Evolutionary conservation across 257 asterid species (phyloP).

Genomic region (Cynanchum wilfordii): DNA sequence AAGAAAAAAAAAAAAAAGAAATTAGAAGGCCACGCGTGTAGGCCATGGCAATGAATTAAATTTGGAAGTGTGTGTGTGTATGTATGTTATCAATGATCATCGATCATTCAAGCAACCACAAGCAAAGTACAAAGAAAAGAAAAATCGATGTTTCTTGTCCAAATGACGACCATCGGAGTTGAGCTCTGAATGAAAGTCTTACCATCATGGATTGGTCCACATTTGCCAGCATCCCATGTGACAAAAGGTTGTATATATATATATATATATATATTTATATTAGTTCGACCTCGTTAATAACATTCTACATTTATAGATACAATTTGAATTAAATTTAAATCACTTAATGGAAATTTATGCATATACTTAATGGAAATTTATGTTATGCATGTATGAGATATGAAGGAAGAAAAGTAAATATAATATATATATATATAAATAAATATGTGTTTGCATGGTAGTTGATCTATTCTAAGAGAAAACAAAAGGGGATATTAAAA

Average conservation of each 20-base stretch:
- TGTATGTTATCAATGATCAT: conserved; percentile 25
- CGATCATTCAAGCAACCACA: conserved; percentile 40
- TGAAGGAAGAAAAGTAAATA: too few species aligned
- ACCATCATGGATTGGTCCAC: conserved; percentile 28
- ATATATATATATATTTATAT: too few species aligned
- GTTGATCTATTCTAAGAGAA: background rate
- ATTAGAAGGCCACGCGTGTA: conserved; percentile 32
- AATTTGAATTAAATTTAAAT: too few species aligned
- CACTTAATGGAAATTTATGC: too few species aligned
- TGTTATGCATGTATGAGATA: too few species aligned
- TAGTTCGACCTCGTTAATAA: too few species aligned
- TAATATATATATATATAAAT: too few species aligned
- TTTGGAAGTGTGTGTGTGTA: background rate
- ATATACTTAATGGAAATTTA: too few species aligned
- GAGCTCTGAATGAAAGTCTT: conserved; percentile 24
- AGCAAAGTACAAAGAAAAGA: conserved; percentile 31
- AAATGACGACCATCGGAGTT: conserved; percentile 22
- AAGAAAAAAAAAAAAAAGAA: too few species aligned
- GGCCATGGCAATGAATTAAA: conserved; percentile 27
- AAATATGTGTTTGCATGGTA: too few species aligned
- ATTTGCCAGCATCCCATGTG: conserved; percentile 41
- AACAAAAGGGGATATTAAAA: background rate
- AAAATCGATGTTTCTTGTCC: conserved; percentile 18
- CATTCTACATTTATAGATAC: too few species aligned
- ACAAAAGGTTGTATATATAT: background rate